phyloP scores from a whole-genome alignment of 2,329 filamentous ascomycete genomes.

The Davidsoniella eucalypti region DNA sequence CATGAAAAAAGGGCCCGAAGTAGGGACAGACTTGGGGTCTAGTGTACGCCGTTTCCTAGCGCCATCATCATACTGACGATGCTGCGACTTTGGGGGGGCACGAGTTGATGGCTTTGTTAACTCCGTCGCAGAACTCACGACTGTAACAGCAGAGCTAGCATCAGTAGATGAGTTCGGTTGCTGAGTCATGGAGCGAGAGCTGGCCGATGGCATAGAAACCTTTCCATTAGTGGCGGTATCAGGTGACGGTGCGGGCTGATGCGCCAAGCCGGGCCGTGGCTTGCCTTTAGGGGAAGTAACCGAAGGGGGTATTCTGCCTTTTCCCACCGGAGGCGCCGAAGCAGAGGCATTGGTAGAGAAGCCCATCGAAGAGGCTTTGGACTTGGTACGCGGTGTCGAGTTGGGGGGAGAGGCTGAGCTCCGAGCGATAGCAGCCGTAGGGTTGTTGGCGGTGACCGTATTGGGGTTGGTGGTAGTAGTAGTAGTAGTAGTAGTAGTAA shows the following conservation, averaged over 20 bases:
- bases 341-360: neutral
- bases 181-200: too few relatives aligned
- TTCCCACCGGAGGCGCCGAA: neutral
- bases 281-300: too few relatives aligned
- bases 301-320: too few relatives aligned
- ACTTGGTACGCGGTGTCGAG: neutral
- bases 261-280: too few relatives aligned
- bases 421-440: neutral
- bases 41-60: constrained; percentile 72
- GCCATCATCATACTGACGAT: constrained; percentile 29
- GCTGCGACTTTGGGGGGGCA: constrained; percentile 37
- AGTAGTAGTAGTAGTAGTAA: neutral
- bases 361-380: neutral
- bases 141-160: constrained; percentile 9
- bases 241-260: too few relatives aligned
- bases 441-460: neutral
- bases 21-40: constrained; percentile 86
- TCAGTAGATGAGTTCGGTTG: too few relatives aligned
- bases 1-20: constrained; percentile 90
- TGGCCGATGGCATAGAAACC: too few relatives aligned
- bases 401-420: neutral
- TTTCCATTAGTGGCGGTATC: too few relatives aligned
- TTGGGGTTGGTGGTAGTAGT: neutral
- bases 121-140: constrained; percentile 37
- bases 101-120: constrained; percentile 12